Base-by-base conservation (phyloP, 1,139 yeast genomes). In the Yamadazyma epiphylla region DNA sequence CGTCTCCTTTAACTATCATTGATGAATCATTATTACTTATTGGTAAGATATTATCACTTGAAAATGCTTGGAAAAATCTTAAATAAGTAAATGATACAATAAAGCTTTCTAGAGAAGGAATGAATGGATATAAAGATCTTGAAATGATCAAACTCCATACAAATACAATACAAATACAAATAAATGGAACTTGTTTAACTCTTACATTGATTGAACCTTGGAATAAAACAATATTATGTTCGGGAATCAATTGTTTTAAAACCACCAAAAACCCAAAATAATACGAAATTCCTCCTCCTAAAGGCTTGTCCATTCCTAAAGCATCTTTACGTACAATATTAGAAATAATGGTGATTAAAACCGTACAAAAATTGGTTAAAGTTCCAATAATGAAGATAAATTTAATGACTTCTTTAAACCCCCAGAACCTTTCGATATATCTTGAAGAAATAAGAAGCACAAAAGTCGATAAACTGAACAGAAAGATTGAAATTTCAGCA, bases 231-330 rank as follows among this genome's bases (percentile, higher is more conserved):
- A 87, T 71, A 33, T 86, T 80, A 49, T 87, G 94, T 51, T 89
- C 96, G 5, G 96, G 96, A 19, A 85, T 77, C 44, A 86, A 64
- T 55, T 89, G 96, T 55, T 87, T 88, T 52, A 87, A 76, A 6
- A 88, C 94, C 21, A 89, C 95, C 36, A 88, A 60, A 44, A 85
- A 82, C 3, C 87, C 91, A 49, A 85, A 65, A 39, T 83, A 68
- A 36, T 86, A 61, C 1, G 87, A 78, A 25, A 78, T 71, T 13
- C 87, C 80, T 0, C 96, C 96, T 33, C 85, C 84, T 30, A 81
- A 58, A 4, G 82, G 74, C 32, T 53, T 53, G 34, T 59, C 60
- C 64, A 70, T 64, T 0, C 66, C 64, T 8, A 41, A 41, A 4
- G 58, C 59, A 38, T 67, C 69, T 10, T 55, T 54, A 13, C 70